Base-by-base conservation (phyloP, 1,139 yeast genomes). In the Meyerozyma carpophila region DNA sequence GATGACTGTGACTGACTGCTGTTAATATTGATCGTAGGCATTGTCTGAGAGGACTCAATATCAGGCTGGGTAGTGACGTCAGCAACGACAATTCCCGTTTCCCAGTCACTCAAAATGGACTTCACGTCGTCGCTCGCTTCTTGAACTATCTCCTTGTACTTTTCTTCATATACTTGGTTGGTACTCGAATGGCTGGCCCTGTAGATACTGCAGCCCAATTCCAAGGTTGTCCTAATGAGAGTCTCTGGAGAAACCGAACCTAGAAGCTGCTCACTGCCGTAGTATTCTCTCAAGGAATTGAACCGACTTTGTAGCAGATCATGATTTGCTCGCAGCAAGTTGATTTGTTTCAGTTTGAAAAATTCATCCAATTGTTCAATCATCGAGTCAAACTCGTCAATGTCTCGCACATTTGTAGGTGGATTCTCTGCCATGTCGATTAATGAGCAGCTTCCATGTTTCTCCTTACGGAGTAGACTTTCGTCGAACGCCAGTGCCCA, bases 361-460 rank as follows among this genome's bases (percentile, higher is more conserved):
- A 67, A 73, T 2, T 53, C 62, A 16, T 59, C 55, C 29, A 81
- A 56, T 49, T 81, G 83, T 3, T 62, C 65, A 24, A 80, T 48
- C 82, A 81, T 75, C 20, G 72, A 63, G 43, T 76, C 79, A 32
- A 77, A 59, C 49, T 79, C 82, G 1, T 55, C 54, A 4, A 74
- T 46, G 40, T 71, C 69, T 3, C 52, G 46, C 2, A 74, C 53
- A 3, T 42, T 36, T 4, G 51, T 43, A 1, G 72, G 70, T 8
- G 59, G 46, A 9, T 47, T 48, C 6, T 48, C 44, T 5, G 63
- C 55, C 7, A 67, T 51, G 20, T 65, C 63, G 24, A 60, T 47
- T 43, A 74, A 49, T 1, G 70, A 56, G 10, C 46, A 45, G 36
- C 58, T 57, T 8, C 42, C 29, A 1, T 48, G 45, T 9, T 16